A percentile compares a stretch with the other conserved stretches of the same genome.
Conservation (phyloP, 1,139 yeast species). For the Trichomonascaceae sp. region DNA sequence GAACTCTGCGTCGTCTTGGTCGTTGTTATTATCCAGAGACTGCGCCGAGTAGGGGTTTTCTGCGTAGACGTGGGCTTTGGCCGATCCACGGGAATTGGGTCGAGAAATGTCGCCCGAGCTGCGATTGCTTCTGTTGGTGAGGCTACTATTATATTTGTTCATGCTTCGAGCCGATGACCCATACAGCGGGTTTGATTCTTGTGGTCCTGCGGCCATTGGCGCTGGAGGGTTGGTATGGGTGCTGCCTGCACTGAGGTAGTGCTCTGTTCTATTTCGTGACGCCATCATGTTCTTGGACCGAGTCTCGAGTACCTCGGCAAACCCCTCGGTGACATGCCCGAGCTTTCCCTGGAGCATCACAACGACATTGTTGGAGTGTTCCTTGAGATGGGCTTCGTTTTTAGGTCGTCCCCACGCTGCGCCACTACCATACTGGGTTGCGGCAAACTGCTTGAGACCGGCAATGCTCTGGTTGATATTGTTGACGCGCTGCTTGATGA, state of each 20-base stretch:
- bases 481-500: constrained; percentile 86
- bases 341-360: constrained; percentile 77
- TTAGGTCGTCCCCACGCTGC: constrained; percentile 22
- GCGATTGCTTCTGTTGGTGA: background rate
- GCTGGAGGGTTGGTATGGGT: constrained; percentile 16
- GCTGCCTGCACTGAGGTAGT: constrained; percentile 46
- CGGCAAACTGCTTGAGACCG: constrained; percentile 39
- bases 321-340: constrained; percentile 85
- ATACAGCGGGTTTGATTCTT: constrained; percentile 14
- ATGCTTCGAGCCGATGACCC: constrained; percentile 5
- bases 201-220: too few relatives aligned
- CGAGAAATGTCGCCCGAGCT: constrained; percentile 1
- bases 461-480: constrained; percentile 69
- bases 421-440: constrained; percentile 6
- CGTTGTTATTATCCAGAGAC: constrained; percentile 24
- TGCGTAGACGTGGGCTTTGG: constrained; percentile 9
- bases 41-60: constrained; percentile 24
- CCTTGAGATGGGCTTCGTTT: constrained; percentile 46
- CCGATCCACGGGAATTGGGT: background rate
- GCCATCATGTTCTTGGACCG: constrained; percentile 78
- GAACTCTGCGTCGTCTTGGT: constrained; percentile 14
- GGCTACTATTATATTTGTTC: constrained; percentile 3
- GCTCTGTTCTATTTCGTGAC: constrained; percentile 72
- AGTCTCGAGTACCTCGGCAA: constrained; percentile 73
- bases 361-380: constrained; percentile 77